These are phyloP conservation scores for Claviceps humidiphila DNA, from an alignment of 2,329 filamentous ascomycete species.

Conservation along the genomic window DNA sequence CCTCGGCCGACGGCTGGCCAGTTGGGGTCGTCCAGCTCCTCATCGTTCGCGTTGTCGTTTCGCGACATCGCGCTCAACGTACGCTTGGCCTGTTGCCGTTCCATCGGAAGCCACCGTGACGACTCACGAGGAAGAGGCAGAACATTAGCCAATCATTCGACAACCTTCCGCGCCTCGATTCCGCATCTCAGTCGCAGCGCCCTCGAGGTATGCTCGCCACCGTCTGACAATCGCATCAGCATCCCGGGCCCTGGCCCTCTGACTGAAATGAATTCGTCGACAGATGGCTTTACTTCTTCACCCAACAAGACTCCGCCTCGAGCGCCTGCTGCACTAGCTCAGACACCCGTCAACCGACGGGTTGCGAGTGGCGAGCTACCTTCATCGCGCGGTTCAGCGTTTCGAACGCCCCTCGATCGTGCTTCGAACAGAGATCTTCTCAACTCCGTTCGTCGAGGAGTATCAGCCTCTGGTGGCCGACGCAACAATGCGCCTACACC, in stretches of 20 bases:
- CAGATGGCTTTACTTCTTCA: slow-evolving; percentile 1
- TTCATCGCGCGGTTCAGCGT: slow-evolving; percentile 25
- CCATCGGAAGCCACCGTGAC: no score
- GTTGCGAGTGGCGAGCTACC: slow-evolving; percentile 22
- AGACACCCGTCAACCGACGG: slow-evolving; percentile 12
- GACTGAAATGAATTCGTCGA: slow-evolving; percentile 1
- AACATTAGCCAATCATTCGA: background rate
- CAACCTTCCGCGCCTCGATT: background rate
- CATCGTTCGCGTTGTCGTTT: background rate
- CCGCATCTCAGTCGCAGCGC: background rate
- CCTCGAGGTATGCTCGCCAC: slow-evolving; percentile 1
- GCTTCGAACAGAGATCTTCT: slow-evolving; percentile 22
- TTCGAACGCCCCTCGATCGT: slow-evolving; percentile 29
- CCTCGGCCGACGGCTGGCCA: background rate
- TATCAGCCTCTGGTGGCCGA: slow-evolving; percentile 31
- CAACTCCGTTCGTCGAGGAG: slow-evolving; percentile 26
- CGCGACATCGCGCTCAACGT: background rate
- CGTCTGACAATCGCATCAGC: background rate
- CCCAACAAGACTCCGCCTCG: slow-evolving; percentile 5
- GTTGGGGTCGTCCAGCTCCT: background rate
- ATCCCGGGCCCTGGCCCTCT: background rate
- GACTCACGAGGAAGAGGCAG: background rate
- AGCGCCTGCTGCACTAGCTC: slow-evolving; percentile 16
- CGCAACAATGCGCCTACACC: slow-evolving; percentile 39
- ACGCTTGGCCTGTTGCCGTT: background rate